phyloP scores from a whole-genome alignment of 2,329 filamentous ascomycete genomes.

The Aspergillus sp. region DNA sequence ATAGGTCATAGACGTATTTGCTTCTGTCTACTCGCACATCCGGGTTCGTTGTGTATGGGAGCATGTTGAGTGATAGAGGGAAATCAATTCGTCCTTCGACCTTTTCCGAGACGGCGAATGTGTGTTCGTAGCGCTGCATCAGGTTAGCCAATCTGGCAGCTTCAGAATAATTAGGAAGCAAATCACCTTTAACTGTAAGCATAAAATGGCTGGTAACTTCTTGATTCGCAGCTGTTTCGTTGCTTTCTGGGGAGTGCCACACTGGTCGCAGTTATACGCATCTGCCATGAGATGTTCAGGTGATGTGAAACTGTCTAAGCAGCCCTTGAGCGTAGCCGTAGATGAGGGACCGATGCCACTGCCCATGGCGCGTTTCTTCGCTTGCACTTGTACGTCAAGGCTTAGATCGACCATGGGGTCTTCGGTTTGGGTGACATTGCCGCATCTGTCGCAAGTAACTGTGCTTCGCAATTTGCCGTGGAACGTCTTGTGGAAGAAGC shows the following conservation, averaged over 20 bases:
- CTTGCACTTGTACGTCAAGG: slow-evolving; percentile 73
- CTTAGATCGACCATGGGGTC: slow-evolving; percentile 90
- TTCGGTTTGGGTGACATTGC: slow-evolving; percentile 71
- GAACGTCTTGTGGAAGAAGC: slow-evolving; percentile 90
- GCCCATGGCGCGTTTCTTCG: slow-evolving; percentile 44
- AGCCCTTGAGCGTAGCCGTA: slow-evolving; percentile 59
- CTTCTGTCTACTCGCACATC: slow-evolving; percentile 27
- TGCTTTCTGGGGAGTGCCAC: slow-evolving; percentile 66
- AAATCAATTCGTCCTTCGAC: slow-evolving; percentile 83
- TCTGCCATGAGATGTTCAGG: slow-evolving; percentile 67
- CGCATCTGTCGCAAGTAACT: slow-evolving; percentile 83
- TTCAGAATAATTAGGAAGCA: not conserved
- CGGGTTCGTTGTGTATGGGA: slow-evolving; percentile 73
- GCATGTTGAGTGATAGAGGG: slow-evolving; percentile 79
- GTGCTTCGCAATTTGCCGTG: slow-evolving; percentile 87
- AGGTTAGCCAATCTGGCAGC: not conserved
- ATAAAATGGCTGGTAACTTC: slow-evolving; percentile 77
- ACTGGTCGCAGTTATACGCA: slow-evolving; percentile 80
- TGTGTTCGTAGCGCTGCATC: slow-evolving; percentile 64
- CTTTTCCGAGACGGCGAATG: slow-evolving; percentile 69
- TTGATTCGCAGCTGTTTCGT: slow-evolving; percentile 80
- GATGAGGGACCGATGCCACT: slow-evolving; percentile 29
- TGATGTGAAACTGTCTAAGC: slow-evolving; percentile 80
- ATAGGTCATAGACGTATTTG: slow-evolving; percentile 74
- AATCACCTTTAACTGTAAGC: slow-evolving; percentile 81